Conservation (phyloP, 768 basidiomycete genomes). For the Mycena amicta region DNA sequence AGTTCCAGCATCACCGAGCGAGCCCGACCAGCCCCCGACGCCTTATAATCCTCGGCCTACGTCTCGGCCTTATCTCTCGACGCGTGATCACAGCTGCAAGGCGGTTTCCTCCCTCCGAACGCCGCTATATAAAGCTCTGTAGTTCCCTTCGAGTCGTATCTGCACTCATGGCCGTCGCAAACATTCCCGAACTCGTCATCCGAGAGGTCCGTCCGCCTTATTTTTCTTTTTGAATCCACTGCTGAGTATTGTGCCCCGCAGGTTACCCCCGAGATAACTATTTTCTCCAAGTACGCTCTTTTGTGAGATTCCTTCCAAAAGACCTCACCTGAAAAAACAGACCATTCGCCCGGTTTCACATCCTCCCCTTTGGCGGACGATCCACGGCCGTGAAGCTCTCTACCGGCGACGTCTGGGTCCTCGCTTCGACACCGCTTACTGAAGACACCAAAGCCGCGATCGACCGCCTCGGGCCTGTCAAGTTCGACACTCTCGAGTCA, state of each 20-base stretch:
- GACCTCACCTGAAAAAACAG: constrained; percentile 33
- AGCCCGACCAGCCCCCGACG: too few species aligned
- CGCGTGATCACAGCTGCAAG: too few species aligned
- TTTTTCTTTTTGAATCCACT: too few species aligned
- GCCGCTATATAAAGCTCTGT: too few species aligned
- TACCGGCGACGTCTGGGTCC: constrained; percentile 74
- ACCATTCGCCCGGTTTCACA: constrained; percentile 65
- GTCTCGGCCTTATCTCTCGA: too few species aligned
- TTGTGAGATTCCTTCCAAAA: background rate
- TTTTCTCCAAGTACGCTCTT: constrained; percentile 2
- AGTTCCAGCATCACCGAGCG: too few species aligned
- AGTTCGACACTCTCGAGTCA: constrained; percentile 38
- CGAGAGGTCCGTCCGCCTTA: background rate
- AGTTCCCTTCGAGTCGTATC: too few species aligned
- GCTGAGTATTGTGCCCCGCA: background rate
- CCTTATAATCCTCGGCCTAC: too few species aligned
- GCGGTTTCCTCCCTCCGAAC: too few species aligned
- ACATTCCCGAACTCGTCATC: background rate
- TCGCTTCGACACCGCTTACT: constrained; percentile 78
- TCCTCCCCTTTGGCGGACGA: constrained; percentile 79
- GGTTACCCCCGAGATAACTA: background rate
- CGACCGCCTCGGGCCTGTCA: constrained; percentile 67
- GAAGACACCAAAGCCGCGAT: constrained; percentile 65
- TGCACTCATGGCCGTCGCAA: background rate
- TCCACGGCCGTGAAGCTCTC: constrained; percentile 77